A percentile compares a stretch with the other conserved stretches of the same genome.
These are phyloP conservation scores for Blastobotrys buckinghamii DNA, from an alignment of 1,139 yeast species.

Conservation along the genomic window DNA sequence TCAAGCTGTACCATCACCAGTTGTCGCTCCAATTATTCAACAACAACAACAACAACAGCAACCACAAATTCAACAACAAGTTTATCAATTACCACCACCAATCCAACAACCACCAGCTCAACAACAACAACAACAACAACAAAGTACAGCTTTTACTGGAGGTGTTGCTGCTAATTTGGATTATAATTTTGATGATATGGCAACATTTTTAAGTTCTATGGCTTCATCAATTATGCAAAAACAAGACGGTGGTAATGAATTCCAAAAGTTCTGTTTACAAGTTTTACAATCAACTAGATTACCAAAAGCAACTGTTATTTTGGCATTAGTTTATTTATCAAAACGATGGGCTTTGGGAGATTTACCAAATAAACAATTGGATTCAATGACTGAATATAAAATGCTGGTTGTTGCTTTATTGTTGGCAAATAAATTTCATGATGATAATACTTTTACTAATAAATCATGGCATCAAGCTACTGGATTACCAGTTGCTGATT, in stretches of 20 bases:
- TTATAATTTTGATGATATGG: conserved; percentile 71
- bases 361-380: conserved; percentile 27
- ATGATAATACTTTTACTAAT: conserved; percentile 93
- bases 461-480: conserved; percentile 95
- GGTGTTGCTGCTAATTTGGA: conserved; percentile 77
- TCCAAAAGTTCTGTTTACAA: conserved; percentile 50
- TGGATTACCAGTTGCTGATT: conserved; percentile 54
- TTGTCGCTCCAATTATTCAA: conserved; percentile 7
- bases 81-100: conserved; percentile 1
- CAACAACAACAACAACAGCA: not conserved
- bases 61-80: conserved; percentile 4
- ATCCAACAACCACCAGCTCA: conserved; percentile 20
- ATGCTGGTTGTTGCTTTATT: conserved; percentile 66
- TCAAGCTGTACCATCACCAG: conserved; percentile 9
- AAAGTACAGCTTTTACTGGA: conserved; percentile 40
- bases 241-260: conserved; percentile 30
- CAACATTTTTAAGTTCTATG: conserved; percentile 65
- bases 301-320: conserved; percentile 72
- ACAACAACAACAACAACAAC: conserved; percentile 20
- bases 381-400: conserved; percentile 43
- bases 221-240: conserved; percentile 51
- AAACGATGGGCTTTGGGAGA: conserved; percentile 38
- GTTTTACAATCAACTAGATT: conserved; percentile 86
- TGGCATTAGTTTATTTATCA: conserved; percentile 70
- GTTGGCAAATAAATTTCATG: conserved; percentile 89